Conservation (phyloP, 768 basidiomycete genomes). For the Hydnum rufescens region DNA sequence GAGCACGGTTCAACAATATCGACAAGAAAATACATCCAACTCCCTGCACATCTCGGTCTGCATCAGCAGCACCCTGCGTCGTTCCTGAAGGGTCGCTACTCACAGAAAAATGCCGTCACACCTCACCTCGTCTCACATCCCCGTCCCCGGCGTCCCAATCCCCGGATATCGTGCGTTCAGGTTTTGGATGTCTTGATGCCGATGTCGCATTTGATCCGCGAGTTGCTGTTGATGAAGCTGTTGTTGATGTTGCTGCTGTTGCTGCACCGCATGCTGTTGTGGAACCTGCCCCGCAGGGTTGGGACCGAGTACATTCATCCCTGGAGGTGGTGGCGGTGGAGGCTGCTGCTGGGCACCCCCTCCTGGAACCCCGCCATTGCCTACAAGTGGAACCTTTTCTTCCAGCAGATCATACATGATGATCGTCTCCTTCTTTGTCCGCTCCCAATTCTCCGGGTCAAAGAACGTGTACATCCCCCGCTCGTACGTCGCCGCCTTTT, state of each 20-base stretch:
- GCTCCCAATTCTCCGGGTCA: constrained; percentile 63
- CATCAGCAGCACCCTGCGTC: too few species aligned
- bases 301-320: neutral
- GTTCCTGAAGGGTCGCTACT: too few species aligned
- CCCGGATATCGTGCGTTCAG: neutral
- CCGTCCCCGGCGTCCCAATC: neutral
- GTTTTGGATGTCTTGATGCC: neutral
- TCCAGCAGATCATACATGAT: constrained; percentile 56
- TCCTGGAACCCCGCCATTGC: neutral
- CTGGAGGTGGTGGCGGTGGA: neutral
- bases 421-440: constrained; percentile 59
- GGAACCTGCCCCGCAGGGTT: neutral
- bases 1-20: too few species aligned
- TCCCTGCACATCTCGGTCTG: too few species aligned
- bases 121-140: neutral
- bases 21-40: too few species aligned
- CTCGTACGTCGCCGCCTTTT: constrained; percentile 65
- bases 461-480: constrained; percentile 81
- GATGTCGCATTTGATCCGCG: neutral
- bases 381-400: constrained; percentile 20
- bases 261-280: neutral
- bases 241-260: neutral
- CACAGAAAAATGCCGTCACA: too few species aligned
- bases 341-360: neutral
- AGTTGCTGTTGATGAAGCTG: constrained; percentile 2